A percentile compares a stretch with the other conserved stretches of the same genome.
Conservation (phyloP, 371 early-diverging fungal genomes). For the Mucor lusitanicus region DNA sequence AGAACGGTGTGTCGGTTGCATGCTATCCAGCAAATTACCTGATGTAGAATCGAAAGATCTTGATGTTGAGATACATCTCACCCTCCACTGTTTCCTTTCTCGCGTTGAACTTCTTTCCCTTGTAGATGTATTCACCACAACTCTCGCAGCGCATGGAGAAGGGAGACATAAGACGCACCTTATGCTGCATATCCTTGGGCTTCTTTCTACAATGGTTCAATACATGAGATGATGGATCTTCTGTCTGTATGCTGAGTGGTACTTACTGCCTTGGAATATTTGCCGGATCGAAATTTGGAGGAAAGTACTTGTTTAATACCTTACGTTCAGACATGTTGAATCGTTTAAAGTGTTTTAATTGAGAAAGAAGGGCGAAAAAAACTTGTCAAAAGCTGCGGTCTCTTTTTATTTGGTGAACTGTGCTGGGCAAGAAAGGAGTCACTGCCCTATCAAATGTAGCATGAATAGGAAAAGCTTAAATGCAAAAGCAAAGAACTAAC, state of each 20-base stretch:
- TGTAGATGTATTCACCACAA: conserved; percentile 95
- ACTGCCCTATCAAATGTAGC: no score
- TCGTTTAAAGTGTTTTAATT: not conserved
- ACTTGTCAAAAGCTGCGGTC: not conserved
- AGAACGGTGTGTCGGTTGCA: not conserved
- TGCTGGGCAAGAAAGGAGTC: no score
- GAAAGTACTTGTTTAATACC: conserved; percentile 92
- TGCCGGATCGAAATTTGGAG: conserved; percentile 93
- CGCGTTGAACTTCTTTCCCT: conserved; percentile 98
- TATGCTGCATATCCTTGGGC: conserved; percentile 83
- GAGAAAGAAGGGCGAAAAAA: not conserved
- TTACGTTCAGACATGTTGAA: conserved; percentile 80
- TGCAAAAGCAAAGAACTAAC: no score
- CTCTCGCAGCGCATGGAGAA: conserved; percentile 97
- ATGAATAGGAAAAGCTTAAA: no score
- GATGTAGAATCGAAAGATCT: conserved; percentile 96
- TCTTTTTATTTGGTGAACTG: not conserved
- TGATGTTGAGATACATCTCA: conserved; percentile 84
- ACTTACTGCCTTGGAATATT: conserved; percentile 52
- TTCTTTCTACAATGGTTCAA: conserved; percentile 52
- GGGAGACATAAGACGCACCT: conserved; percentile 96
- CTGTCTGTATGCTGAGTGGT: not conserved
- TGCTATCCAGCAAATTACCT: conserved; percentile 32
- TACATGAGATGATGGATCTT: not conserved
- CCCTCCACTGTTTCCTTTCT: conserved; percentile 85